Percentiles rank a stretch among this genome's conserved stretches.
phyloP scores from a whole-genome alignment of 257 asterid species.

The Lithospermum erythrorhizon region DNA sequence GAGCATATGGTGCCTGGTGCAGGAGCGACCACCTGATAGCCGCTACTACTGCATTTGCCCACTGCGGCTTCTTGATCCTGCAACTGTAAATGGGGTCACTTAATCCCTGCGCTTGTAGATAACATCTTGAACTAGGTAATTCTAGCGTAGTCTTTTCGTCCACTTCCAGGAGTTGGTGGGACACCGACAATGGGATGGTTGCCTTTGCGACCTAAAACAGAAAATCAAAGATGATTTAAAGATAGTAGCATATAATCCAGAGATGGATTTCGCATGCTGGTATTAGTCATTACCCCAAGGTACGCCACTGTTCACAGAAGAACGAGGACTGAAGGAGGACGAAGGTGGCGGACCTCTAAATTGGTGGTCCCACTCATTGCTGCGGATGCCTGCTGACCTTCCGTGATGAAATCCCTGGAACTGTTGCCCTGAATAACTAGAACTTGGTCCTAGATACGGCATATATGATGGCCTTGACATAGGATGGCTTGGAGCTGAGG shows the following conservation, averaged over 20 bases:
- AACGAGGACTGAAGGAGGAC: conserved; percentile 32
- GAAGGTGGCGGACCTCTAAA: conserved; percentile 31
- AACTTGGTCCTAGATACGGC: conserved; percentile 50
- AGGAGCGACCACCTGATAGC: background rate
- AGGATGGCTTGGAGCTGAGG: conserved; percentile 38
- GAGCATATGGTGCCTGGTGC: background rate
- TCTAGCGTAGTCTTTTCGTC: conserved; percentile 66
- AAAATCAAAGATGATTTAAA: conserved; percentile 6
- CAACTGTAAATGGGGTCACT: background rate
- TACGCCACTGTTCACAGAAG: conserved; percentile 37
- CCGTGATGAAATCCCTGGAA: conserved; percentile 50
- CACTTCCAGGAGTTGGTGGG: conserved; percentile 38
- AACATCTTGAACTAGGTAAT: conserved; percentile 26
- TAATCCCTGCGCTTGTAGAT: conserved; percentile 11
- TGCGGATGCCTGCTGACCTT: conserved; percentile 47
- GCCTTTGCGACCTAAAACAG: conserved; percentile 58
- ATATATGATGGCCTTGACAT: conserved; percentile 40
- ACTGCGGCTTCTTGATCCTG: background rate
- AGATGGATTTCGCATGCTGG: background rate
- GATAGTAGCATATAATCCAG: background rate
- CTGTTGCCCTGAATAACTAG: conserved; percentile 63
- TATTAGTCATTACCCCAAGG: conserved; percentile 31
- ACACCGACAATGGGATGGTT: conserved; percentile 43
- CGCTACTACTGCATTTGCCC: background rate
- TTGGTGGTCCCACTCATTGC: conserved; percentile 41